Conservation (phyloP, 345 rosid genomes). For the Acer yangbiense region DNA sequence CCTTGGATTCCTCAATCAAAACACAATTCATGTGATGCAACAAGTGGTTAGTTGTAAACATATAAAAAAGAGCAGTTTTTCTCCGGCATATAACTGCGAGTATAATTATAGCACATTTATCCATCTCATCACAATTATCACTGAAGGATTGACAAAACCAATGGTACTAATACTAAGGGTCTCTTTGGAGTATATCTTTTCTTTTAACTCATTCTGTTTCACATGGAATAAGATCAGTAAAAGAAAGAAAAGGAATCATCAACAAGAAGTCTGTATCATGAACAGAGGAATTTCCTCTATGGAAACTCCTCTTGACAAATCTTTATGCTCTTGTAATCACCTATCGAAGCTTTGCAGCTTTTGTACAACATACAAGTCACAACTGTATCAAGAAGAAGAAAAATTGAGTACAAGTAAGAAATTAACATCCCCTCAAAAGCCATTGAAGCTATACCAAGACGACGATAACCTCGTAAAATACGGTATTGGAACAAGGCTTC, state of each 20-base stretch:
- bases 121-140: too few species aligned
- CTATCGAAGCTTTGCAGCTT: conserved; percentile 44
- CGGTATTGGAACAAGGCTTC: conserved; percentile 81
- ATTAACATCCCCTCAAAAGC: conserved; percentile 59
- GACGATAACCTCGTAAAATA: conserved; percentile 40
- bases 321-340: conserved; percentile 30
- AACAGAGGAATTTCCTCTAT: conserved; percentile 14
- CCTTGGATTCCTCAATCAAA: conserved; percentile 13
- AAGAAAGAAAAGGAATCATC: too few species aligned
- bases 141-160: too few species aligned
- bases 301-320: conserved; percentile 25
- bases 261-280: not conserved
- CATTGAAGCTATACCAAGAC: conserved; percentile 23
- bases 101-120: too few species aligned
- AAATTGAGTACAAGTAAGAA: conserved; percentile 66
- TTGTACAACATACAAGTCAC: conserved; percentile 57
- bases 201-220: not conserved
- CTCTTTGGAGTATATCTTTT: not conserved
- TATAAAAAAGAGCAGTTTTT: too few species aligned
- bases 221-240: too few species aligned
- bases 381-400: conserved; percentile 69
- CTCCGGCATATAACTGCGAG: too few species aligned
- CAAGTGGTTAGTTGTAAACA: not conserved
- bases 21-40: not conserved
- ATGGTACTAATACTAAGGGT: too few species aligned